Evolutionary conservation across 2,329 filamentous ascomycete genomes (phyloP).

Genomic region (Mycogone perniciosa): DNA sequence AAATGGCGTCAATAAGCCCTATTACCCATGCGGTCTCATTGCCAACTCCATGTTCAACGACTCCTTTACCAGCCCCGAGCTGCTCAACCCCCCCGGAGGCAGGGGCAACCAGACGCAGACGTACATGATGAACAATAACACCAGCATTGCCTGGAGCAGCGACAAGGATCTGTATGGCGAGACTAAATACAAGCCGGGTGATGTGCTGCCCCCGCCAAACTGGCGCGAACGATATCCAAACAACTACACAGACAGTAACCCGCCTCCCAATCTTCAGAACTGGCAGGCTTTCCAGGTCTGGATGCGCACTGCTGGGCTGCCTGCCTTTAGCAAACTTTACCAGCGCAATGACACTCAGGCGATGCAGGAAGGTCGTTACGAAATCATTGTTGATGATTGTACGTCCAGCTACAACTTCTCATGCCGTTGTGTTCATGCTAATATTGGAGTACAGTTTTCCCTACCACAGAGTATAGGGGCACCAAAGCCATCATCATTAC

Average conservation of each 20-base stretch:
- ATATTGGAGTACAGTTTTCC: slow-evolving; percentile 58
- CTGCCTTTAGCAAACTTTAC: slow-evolving; percentile 90
- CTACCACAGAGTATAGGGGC: slow-evolving; percentile 69
- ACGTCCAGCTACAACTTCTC: slow-evolving; percentile 33
- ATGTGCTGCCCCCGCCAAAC: slow-evolving; percentile 79
- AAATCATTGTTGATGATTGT: slow-evolving; percentile 73
- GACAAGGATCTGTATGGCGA: slow-evolving; percentile 73
- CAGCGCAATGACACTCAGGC: slow-evolving; percentile 66
- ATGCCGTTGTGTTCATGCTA: neutral
- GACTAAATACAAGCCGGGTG: slow-evolving; percentile 55
- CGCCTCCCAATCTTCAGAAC: slow-evolving; percentile 64
- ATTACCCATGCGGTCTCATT: slow-evolving; percentile 92
- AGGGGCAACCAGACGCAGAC: slow-evolving; percentile 32
- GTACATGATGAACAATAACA: slow-evolving; percentile 71
- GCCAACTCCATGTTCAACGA: slow-evolving; percentile 98
- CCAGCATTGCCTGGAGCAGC: slow-evolving; percentile 77
- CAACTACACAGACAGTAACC: slow-evolving; percentile 58
- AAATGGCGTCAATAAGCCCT: slow-evolving; percentile 54
- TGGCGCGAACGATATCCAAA: slow-evolving; percentile 68
- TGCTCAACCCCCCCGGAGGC: slow-evolving; percentile 43
- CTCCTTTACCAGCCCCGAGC: slow-evolving; percentile 62
- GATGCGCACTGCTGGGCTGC: slow-evolving; percentile 95
- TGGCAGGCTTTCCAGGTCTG: slow-evolving; percentile 92
- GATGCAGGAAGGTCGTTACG: slow-evolving; percentile 68
- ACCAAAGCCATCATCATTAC: slow-evolving; percentile 87